Base-by-base conservation (phyloP, 129 eudicot genomes). In the Lactuca sativa region DNA sequence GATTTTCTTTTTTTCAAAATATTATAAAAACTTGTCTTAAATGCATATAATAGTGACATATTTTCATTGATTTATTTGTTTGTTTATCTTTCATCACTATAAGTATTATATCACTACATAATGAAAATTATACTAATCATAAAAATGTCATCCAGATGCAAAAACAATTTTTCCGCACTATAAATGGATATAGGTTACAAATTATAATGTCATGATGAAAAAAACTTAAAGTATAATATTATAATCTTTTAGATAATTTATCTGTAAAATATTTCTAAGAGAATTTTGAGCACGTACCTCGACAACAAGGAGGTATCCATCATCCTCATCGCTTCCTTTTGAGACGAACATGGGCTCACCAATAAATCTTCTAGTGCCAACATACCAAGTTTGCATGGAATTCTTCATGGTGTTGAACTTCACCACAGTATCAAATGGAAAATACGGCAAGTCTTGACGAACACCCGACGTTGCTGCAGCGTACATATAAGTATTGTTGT, bases 301-400 rank as follows among this genome's bases (percentile, higher is more conserved):
- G 17, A 93, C 92, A 6, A 93, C 92, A 18, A 93, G 92, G 64
- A 93, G 85, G 78, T 89, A 89, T 1, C 98, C 98, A 72, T 89
- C 95, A 49, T 87, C 98, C 78, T 93, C 98, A 4, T 67, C 67
- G 12, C 54, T 51, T 13, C 81, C 86, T 65, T 80, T 86, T 7
- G 97, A 59, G 18, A 93, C 80, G 72, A 85, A 89, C 44, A 93
- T 74, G 16, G 98, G 98, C 72, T 93, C 98, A 6, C 98, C 98
- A 51, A 89, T 84, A 77, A 93, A 93, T 7, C 87, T 66, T 10
- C 97, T 78, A 6, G 64, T 14, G 11, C 92, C 83, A 36, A 88
- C 79, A 3, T 86, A 86, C 98, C 98, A 93, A 0, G 80, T 84
- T 9, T 30, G 67, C 4, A 72, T 59, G 47, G 86, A 62, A 14